Percentiles rank a stretch among this genome's conserved stretches.
Conservation (phyloP, 2,329 filamentous ascomycete genomes). For the Trichothecium sympodiale region DNA sequence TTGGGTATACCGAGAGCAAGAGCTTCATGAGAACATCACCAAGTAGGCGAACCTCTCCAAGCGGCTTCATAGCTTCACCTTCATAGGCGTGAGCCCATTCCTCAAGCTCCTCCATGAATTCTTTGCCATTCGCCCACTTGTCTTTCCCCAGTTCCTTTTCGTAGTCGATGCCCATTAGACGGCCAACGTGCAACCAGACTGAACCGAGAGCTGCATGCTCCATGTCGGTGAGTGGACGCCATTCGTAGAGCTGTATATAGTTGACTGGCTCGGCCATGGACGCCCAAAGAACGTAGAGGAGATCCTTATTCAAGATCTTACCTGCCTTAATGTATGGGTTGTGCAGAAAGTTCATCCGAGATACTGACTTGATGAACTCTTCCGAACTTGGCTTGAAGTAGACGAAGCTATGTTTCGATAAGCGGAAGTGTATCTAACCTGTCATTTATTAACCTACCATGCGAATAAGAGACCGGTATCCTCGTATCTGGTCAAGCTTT, state of each 20-base stretch:
- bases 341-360: slow-evolving; percentile 29
- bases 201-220: slow-evolving; percentile 57
- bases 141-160: slow-evolving; percentile 21
- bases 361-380: slow-evolving; percentile 22
- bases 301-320: slow-evolving; percentile 24
- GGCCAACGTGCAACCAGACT: slow-evolving; percentile 61
- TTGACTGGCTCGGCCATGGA: slow-evolving; percentile 55
- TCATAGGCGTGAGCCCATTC: slow-evolving; percentile 48
- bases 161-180: slow-evolving; percentile 55
- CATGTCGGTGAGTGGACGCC: slow-evolving; percentile 55
- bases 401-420: slow-evolving; percentile 13
- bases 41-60: slow-evolving; percentile 33
- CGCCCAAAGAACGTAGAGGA: slow-evolving; percentile 34
- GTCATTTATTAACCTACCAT: slow-evolving; percentile 14
- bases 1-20: slow-evolving; percentile 44
- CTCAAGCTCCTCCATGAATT: slow-evolving; percentile 37
- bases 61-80: slow-evolving; percentile 42
- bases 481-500: slow-evolving; percentile 21
- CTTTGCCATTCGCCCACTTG: slow-evolving; percentile 37
- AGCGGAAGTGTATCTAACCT: not conserved
- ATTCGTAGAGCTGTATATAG: slow-evolving; percentile 58
- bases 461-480: slow-evolving; percentile 26
- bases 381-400: slow-evolving; percentile 16
- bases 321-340: slow-evolving; percentile 22
- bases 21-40: slow-evolving; percentile 51